Percentiles rank a stretch among this genome's conserved stretches.
phyloP scores from a whole-genome alignment of 2,329 filamentous ascomycete species.

The Allantophomopsis cytisporea region DNA sequence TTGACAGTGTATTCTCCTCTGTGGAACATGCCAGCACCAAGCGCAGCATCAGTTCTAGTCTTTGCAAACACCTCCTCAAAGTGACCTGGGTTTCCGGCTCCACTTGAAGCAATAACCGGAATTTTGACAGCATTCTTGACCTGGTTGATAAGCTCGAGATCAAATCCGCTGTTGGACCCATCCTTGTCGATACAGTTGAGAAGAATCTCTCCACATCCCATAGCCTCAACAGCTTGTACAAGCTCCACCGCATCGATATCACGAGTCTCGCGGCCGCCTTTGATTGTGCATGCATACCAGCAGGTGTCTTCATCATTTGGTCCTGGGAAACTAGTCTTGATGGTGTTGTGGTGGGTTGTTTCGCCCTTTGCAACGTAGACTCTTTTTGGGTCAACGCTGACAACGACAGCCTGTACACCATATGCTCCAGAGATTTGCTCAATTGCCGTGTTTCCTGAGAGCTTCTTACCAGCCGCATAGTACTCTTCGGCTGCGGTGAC shows the following conservation, averaged over 20 bases:
- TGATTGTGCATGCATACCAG: conserved; percentile 98
- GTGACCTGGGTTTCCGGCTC: conserved; percentile 76
- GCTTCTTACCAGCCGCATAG: conserved; percentile 52
- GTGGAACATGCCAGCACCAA: conserved; percentile 97
- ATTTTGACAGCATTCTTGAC: conserved; percentile 83
- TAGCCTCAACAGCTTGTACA: conserved; percentile 78
- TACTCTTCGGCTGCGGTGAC: conserved; percentile 89
- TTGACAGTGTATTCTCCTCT: conserved; percentile 87
- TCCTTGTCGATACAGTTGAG: conserved; percentile 98
- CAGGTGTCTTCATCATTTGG: conserved; percentile 68
- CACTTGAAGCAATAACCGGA: conserved; percentile 89
- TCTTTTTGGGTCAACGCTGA: conserved; percentile 86
- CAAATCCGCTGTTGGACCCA: conserved; percentile 87
- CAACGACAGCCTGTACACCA: conserved; percentile 91
- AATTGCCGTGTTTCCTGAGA: conserved; percentile 78
- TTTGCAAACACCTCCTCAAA: conserved; percentile 82
- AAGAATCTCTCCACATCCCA: conserved; percentile 89
- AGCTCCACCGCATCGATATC: conserved; percentile 89
- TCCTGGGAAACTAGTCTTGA: conserved; percentile 57
- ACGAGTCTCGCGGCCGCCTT: conserved; percentile 85
- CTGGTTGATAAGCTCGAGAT: conserved; percentile 78
- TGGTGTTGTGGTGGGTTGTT: conserved; percentile 58
- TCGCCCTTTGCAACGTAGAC: conserved; percentile 63
- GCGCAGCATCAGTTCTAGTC: conserved; percentile 79
- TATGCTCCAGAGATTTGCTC: conserved; percentile 91